Conservation (phyloP, 176 grass and related monocot genomes). For the Luzula sylvatica region DNA sequence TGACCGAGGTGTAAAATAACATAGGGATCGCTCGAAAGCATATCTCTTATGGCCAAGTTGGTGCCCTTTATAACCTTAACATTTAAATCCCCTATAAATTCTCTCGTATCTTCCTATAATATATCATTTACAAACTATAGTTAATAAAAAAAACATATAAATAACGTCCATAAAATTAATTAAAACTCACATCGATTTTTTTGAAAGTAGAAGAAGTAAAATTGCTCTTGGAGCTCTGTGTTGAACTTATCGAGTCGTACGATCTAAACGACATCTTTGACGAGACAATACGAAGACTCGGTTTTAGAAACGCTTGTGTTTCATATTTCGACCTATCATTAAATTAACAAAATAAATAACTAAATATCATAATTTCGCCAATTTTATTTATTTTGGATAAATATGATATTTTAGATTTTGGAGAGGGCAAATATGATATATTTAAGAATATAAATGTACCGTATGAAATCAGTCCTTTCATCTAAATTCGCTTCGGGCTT, state of each 20-base stretch:
- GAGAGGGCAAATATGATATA: too few species aligned
- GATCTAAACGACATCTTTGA: slow-evolving; percentile 69
- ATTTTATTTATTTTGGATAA: not conserved
- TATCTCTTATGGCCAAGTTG: slow-evolving; percentile 76
- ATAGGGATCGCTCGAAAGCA: slow-evolving; percentile 95
- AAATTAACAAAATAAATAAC: not conserved
- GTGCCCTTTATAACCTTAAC: slow-evolving; percentile 78
- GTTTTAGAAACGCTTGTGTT: slow-evolving; percentile 94
- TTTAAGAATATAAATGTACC: slow-evolving; percentile 36
- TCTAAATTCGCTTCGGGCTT: slow-evolving; percentile 59
- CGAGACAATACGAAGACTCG: slow-evolving; percentile 81
- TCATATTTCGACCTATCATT: slow-evolving; percentile 76
- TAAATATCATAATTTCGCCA: slow-evolving; percentile 2
- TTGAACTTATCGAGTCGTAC: slow-evolving; percentile 49
- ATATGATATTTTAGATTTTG: too few species aligned
- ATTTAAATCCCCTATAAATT: slow-evolving; percentile 75
- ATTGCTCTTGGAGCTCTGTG: slow-evolving; percentile 16
- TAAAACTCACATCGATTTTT: slow-evolving; percentile 43
- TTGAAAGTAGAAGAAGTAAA: slow-evolving; percentile 35
- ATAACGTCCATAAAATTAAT: slow-evolving; percentile 10
- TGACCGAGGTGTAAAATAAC: slow-evolving; percentile 65
- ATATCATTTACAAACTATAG: not conserved
- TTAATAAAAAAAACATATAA: slow-evolving; percentile 20
- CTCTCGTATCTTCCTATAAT: slow-evolving; percentile 61
- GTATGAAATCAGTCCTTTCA: slow-evolving; percentile 82